Evolutionary conservation across 2,329 filamentous ascomycete genomes (phyloP), one percentile per base, ranked within the genome.

Genomic region (Fusarium brevicatenulatum): DNA sequence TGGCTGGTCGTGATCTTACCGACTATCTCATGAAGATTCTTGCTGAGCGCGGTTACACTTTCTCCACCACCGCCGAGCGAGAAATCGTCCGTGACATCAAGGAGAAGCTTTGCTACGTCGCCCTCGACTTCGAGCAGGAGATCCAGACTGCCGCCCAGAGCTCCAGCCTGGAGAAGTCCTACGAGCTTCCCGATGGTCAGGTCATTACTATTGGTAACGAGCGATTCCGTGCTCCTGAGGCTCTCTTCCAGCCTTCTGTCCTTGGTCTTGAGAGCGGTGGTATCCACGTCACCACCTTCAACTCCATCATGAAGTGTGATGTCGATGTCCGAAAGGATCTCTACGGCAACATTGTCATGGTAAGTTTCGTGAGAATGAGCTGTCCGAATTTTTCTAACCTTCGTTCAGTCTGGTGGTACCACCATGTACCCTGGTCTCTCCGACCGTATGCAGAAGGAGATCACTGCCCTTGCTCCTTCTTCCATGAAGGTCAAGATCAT

Each of bases 401-500:
- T 34, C 25, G 50, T 59, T 79, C 55, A 98, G 95, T 99, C 96
- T 91, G 96, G 96, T 93, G 96, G 96, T 91, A 99, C 96, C 83
- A 99, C 96, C 86, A 98, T 99, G 96, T 99, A 98, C 91, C 96
- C 96, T 81, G 96, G 96, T 95, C 97, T 99, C 87, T 97, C 95
- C 86, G 96, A 99, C 91, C 96, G 96, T 91, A 98, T 99, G 96
- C 96, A 99, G 89, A 98, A 99, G 94, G 96, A 99, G 91, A 98
- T 99, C 86, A 98, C 95, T 85, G 93, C 95, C 85, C 93, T 99
- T 88, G 96, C 96, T 85, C 96, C 96, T 83, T 98, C 96, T 78
- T 98, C 95, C 83, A 98, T 99, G 96, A 98, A 98, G 94, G 95
- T 99, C 91, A 98, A 98, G 94, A 98, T 99, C 89, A 98, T 99